phyloP scores from a whole-genome alignment of 352 stramenopile genomes.

The Phytophthora europaea region DNA sequence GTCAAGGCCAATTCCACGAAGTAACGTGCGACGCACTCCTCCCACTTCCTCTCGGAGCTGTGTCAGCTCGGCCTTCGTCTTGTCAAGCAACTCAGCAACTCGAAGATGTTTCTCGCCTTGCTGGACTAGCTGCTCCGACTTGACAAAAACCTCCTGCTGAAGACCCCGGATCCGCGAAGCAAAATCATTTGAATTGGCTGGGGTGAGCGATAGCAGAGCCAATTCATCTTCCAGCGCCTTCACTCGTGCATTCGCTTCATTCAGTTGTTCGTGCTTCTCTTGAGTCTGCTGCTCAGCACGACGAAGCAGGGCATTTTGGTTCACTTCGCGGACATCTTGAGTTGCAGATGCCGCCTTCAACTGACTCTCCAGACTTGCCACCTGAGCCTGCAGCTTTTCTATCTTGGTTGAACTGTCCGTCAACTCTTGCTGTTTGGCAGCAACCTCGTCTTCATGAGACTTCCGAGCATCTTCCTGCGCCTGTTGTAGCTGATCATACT shows the following conservation, averaged over 20 bases:
- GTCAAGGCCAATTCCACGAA: slow-evolving; percentile 67
- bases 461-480: slow-evolving; percentile 24
- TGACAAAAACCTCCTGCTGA: slow-evolving; percentile 78
- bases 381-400: slow-evolving; percentile 42
- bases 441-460: slow-evolving; percentile 33
- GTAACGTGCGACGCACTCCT: slow-evolving; percentile 55
- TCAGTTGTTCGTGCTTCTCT: slow-evolving; percentile 48
- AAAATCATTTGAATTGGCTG: slow-evolving; percentile 34
- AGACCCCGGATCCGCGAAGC: slow-evolving; percentile 52
- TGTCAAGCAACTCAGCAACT: slow-evolving; percentile 54
- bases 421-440: slow-evolving; percentile 39
- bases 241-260: slow-evolving; percentile 45
- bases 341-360: slow-evolving; percentile 34
- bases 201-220: slow-evolving; percentile 50
- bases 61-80: slow-evolving; percentile 51
- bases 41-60: slow-evolving; percentile 63
- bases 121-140: slow-evolving; percentile 77
- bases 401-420: slow-evolving; percentile 28
- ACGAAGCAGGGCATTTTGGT: slow-evolving; percentile 48
- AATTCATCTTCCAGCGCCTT: slow-evolving; percentile 65
- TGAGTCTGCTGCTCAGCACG: slow-evolving; percentile 45
- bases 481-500: slow-evolving; percentile 46
- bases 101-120: slow-evolving; percentile 79
- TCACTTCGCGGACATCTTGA: slow-evolving; percentile 45
- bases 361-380: slow-evolving; percentile 31